These are phyloP conservation scores for Xerophyta viscosa DNA, from an alignment of 106 monocot genomes.

Conservation along the genomic window DNA sequence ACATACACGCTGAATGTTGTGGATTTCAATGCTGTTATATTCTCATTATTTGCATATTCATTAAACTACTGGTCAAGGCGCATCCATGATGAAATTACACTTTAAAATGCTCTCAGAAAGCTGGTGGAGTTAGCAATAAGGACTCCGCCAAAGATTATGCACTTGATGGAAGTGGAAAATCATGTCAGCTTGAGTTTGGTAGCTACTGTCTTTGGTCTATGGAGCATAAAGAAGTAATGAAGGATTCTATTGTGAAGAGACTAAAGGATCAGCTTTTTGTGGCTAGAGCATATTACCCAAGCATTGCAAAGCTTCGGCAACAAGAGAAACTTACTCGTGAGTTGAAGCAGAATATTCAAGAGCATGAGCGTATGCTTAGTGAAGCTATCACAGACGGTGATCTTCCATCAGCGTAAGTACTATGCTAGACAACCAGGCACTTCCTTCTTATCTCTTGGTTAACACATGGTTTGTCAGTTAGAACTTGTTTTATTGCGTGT, in stretches of 20 bases:
- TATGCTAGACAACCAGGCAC: background rate
- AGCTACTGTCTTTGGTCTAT: slow-evolving; percentile 59
- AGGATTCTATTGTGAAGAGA: slow-evolving; percentile 36
- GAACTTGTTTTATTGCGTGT: no score
- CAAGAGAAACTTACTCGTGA: slow-evolving; percentile 42
- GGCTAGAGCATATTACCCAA: slow-evolving; percentile 56
- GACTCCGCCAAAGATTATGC: slow-evolving; percentile 36
- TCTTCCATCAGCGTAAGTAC: slow-evolving; percentile 51
- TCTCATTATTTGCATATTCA: no score
- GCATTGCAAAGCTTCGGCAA: slow-evolving; percentile 47
- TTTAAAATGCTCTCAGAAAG: slow-evolving; percentile 4
- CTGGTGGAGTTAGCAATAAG: slow-evolving; percentile 37
- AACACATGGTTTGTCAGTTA: background rate
- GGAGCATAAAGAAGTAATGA: slow-evolving; percentile 43
- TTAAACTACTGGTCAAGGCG: no score
- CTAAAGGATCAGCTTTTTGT: slow-evolving; percentile 60
- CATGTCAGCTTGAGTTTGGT: slow-evolving; percentile 43
- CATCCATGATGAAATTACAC: background rate
- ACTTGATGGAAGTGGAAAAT: slow-evolving; percentile 17
- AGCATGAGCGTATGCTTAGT: slow-evolving; percentile 69
- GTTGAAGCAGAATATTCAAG: slow-evolving; percentile 65
- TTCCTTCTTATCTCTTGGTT: background rate
- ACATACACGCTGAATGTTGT: no score
- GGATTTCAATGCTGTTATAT: no score
- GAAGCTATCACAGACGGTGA: slow-evolving; percentile 57